Conservation (phyloP, 352 stramenopile genomes). For the Elongisporangium anandrum region DNA sequence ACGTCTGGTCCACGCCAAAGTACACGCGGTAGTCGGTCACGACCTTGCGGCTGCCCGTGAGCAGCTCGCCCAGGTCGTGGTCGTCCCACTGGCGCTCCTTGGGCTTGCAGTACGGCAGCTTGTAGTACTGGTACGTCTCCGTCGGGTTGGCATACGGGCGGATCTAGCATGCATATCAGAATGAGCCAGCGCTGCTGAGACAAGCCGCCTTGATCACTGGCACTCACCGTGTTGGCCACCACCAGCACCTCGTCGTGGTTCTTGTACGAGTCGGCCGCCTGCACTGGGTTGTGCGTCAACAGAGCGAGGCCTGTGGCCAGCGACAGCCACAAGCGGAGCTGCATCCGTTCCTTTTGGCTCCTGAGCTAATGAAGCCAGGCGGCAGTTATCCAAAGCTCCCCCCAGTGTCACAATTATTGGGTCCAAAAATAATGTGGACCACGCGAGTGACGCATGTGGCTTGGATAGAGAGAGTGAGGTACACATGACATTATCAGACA, state of each 20-base stretch:
- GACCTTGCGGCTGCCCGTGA: conserved; percentile 94
- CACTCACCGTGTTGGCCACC: conserved; percentile 61
- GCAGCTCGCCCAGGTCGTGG: conserved; percentile 92
- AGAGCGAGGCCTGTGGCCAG: no score
- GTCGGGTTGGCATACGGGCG: conserved; percentile 97
- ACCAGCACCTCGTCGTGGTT: conserved; percentile 64
- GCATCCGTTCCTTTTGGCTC: no score
- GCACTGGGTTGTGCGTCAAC: no score
- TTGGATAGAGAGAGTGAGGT: no score
- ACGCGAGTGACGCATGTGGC: no score
- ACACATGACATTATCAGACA: no score
- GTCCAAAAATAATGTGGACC: no score
- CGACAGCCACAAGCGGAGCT: no score
- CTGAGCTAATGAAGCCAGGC: no score
- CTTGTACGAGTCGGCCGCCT: conserved; percentile 31
- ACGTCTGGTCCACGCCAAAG: conserved; percentile 79
- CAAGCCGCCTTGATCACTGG: neutral
- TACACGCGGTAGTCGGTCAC: conserved; percentile 82
- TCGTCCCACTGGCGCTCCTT: conserved; percentile 85
- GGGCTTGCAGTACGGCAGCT: conserved; percentile 93
- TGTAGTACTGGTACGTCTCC: conserved; percentile 99
- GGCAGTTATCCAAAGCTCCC: no score
- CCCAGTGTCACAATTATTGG: no score
- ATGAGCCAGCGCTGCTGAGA: conserved; percentile 2
- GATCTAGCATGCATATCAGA: conserved; percentile 18